Percentiles rank a stretch among this genome's conserved stretches.
Evolutionary conservation across 495 filamentous ascomycete genomes (phyloP).

Genomic region (Trichoderma parareesei): DNA sequence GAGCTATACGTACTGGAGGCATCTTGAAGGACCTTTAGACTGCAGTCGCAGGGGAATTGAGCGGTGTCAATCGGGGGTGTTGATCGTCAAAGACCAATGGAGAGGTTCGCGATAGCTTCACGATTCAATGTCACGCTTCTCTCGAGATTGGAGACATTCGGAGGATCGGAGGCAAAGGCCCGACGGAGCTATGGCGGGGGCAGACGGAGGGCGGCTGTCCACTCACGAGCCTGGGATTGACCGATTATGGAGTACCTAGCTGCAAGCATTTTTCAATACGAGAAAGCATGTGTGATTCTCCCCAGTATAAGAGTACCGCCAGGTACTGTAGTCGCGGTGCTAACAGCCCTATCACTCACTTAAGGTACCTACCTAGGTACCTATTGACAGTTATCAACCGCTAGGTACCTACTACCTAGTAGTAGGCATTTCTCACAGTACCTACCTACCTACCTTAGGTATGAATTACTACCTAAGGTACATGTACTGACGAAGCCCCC

Average conservation of each 20-base stretch:
- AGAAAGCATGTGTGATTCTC: too few relatives aligned
- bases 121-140: neutral
- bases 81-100: neutral
- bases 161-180: neutral
- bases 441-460: too few relatives aligned
- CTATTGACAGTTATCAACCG: too few relatives aligned
- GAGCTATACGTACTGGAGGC: conserved; percentile 32
- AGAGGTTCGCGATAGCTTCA: neutral
- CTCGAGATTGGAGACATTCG: neutral
- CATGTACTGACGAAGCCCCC: too few relatives aligned
- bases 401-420: too few relatives aligned
- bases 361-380: too few relatives aligned
- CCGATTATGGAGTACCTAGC: neutral
- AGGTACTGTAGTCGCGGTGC: too few relatives aligned
- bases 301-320: too few relatives aligned
- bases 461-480: too few relatives aligned
- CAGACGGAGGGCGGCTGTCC: neutral
- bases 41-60: neutral
- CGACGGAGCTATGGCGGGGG: conserved; percentile 12
- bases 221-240: neutral
- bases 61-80: neutral
- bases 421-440: too few relatives aligned
- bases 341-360: too few relatives aligned
- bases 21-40: conserved; percentile 21
- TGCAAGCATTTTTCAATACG: too few relatives aligned